These are phyloP conservation scores for Harringtonia lauricola DNA, from an alignment of 2,329 filamentous ascomycete genomes.

Conservation along the genomic window DNA sequence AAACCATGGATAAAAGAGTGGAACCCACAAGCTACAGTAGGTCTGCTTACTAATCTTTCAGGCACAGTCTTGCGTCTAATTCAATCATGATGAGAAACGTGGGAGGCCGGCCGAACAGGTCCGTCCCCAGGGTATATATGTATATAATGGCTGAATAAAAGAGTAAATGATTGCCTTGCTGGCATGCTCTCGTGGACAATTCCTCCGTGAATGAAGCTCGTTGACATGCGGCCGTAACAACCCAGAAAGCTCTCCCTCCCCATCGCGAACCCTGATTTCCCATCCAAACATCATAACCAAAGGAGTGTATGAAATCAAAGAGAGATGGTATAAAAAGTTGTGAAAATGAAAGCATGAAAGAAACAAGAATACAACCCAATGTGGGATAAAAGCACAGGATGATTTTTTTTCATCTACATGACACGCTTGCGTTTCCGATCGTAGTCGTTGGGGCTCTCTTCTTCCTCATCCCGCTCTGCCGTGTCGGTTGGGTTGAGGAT, in stretches of 20 bases:
- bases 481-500: constrained; percentile 51
- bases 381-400: neutral
- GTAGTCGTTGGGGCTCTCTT: constrained; percentile 42
- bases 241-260: neutral
- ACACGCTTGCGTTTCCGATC: constrained; percentile 53
- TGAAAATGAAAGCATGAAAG: neutral
- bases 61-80: no score
- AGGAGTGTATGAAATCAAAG: neutral
- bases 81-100: no score
- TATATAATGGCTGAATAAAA: no score
- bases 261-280: neutral
- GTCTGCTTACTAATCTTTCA: no score
- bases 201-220: no score
- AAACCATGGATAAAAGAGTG: no score
- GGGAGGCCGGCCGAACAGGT: no score
- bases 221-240: neutral
- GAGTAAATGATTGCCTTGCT: no score
- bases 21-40: no score
- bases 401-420: constrained; percentile 22
- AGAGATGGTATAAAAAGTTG: neutral
- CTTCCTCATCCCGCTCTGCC: constrained; percentile 43
- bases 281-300: neutral
- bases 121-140: no score
- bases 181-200: no score
- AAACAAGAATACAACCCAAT: neutral